Evolutionary conservation across 805 yeast genomes (phyloP).

Genomic region (Wickerhamomyces rabaulensis): DNA sequence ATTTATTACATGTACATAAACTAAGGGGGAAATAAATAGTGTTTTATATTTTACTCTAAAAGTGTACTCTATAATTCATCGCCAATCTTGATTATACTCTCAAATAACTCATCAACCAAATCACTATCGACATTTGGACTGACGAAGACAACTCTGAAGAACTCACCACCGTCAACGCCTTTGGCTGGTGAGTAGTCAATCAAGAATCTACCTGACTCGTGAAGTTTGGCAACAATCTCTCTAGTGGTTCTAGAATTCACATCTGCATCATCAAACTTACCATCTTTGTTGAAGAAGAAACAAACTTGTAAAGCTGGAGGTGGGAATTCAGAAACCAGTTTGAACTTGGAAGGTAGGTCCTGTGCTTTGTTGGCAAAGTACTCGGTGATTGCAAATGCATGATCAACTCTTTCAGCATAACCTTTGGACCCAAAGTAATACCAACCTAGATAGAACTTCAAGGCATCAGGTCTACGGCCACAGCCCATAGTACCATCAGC

Average conservation of each 20-base stretch:
- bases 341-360: conserved; percentile 37
- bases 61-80: conserved; percentile 1
- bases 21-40: background rate
- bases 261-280: conserved; percentile 24
- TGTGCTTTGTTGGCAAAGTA: conserved; percentile 49
- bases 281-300: conserved; percentile 59
- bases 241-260: conserved; percentile 55
- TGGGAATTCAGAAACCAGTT: conserved; percentile 47
- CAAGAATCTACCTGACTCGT: conserved; percentile 58
- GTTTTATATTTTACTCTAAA: background rate
- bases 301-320: conserved; percentile 85
- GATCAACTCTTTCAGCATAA: conserved; percentile 60
- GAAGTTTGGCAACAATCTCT: conserved; percentile 53
- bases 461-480: conserved; percentile 79
- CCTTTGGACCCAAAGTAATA: conserved; percentile 71
- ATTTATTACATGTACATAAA: background rate
- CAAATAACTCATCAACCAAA: conserved; percentile 41
- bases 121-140: conserved; percentile 50
- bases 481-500: conserved; percentile 94
- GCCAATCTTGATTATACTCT: conserved; percentile 34
- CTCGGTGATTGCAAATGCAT: conserved; percentile 61
- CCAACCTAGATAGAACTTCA: conserved; percentile 79
- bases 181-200: conserved; percentile 76
- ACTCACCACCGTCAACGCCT: conserved; percentile 59
- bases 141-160: conserved; percentile 79